Percentiles rank a stretch among this genome's conserved stretches.
Evolutionary conservation across 768 basidiomycete species (phyloP).

Genomic region (Pisolithus albus): DNA sequence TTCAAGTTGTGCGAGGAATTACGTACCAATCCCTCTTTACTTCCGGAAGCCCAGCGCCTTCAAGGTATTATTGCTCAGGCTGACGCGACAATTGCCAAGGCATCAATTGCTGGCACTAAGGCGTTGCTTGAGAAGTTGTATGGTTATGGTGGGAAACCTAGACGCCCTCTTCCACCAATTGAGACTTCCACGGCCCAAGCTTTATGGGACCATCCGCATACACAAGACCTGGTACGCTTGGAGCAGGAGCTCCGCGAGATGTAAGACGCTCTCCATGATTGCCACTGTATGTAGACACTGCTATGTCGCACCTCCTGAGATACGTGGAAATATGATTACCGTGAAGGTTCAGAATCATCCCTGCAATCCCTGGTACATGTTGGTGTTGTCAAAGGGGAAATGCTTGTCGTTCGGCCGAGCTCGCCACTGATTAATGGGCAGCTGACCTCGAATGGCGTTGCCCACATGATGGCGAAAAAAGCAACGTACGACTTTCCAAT

Average conservation of each 20-base stretch:
- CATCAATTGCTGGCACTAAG: slow-evolving; percentile 81
- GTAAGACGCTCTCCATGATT: too few species aligned
- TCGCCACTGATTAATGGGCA: too few species aligned
- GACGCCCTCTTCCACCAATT: slow-evolving; percentile 70
- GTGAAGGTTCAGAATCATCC: too few species aligned
- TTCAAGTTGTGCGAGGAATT: slow-evolving; percentile 57
- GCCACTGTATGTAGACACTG: too few species aligned
- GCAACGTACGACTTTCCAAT: too few species aligned
- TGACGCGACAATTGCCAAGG: slow-evolving; percentile 73
- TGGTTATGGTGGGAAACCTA: slow-evolving; percentile 77
- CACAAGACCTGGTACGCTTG: slow-evolving; percentile 56
- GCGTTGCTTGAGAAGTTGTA: slow-evolving; percentile 63
- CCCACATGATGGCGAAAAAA: too few species aligned
- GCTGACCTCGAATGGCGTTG: too few species aligned
- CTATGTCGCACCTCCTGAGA: too few species aligned
- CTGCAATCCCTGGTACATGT: too few species aligned
- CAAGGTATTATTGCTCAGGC: slow-evolving; percentile 78
- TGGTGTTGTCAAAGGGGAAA: too few species aligned
- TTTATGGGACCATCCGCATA: slow-evolving; percentile 69
- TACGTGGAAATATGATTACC: too few species aligned
- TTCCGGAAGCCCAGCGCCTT: slow-evolving; percentile 63
- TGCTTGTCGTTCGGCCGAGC: too few species aligned
- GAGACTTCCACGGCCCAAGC: slow-evolving; percentile 46
- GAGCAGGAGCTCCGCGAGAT: slow-evolving; percentile 51
- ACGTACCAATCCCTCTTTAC: slow-evolving; percentile 45